Evolutionary conservation across 23 red algal genomes (phyloP), one percentile per base, ranked within the genome.

Genomic region (Gracilaria domingensis): DNA sequence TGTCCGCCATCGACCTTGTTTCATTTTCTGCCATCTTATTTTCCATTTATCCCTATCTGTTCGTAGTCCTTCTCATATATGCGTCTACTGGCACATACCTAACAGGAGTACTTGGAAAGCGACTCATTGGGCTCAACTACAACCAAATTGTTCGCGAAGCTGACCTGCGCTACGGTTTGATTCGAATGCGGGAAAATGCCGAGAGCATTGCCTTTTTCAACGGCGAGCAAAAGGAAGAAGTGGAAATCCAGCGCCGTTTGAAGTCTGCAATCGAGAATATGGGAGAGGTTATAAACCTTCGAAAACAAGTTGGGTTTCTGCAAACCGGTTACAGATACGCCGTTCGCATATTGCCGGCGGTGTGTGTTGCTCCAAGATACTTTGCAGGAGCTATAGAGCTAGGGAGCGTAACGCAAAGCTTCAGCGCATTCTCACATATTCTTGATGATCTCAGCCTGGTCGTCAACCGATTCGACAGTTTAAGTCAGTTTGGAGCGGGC

Each of bases 161-260:
- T 32, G 93, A 98, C 67, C 83, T 98, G 67, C 93, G 96, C 8
- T 98, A 95, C 65, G 64, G 76, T 24, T 75, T 98, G 16, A 89
- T 95, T 75, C 93, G 96, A 37, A 73, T 98, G 39, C 89, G 96
- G 24, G 96, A 98, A 80, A 98, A 98, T 80, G 93, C 89, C 36
- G 96, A 98, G 58, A 94, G 83, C 39, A 88, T 98, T 33, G 96
- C 96, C 8, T 98, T 98, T 67, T 98, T 93, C 79, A 67, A 91
- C 32, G 96, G 96, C 35, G 88, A 98, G 53, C 39, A 74, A 75
- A 81, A 93, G 12, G 96, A 98, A 65, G 37, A 81, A 42, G 44
- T 49, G 36, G 88, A 87, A 44, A 84, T 89, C 70, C 50, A 48
- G 24, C 64, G 80, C 12, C 82, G 83, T 32, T 82, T 98, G n/a